Conservation (phyloP, 2,329 filamentous ascomycete genomes). For the Pseudocercospora pini-densiflorae region DNA sequence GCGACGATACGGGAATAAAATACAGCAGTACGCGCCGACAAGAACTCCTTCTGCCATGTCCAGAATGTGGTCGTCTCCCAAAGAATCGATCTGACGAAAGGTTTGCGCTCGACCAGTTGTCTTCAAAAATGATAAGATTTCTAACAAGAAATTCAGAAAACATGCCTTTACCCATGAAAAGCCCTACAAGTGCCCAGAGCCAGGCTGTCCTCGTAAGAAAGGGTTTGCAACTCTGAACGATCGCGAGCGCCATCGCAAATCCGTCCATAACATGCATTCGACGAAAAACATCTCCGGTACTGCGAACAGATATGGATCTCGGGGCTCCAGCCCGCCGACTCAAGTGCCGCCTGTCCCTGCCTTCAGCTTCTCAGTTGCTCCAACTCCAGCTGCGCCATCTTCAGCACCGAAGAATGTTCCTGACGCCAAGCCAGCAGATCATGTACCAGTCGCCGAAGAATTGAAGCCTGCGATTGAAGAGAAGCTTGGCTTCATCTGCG, state of each 20-base stretch:
- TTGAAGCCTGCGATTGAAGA: constrained; percentile 20
- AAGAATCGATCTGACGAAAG: no score
- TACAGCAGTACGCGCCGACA: no score
- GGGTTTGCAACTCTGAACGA: constrained; percentile 85
- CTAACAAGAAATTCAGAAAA: constrained; percentile 61
- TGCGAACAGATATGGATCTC: constrained; percentile 51
- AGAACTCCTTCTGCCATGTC: no score
- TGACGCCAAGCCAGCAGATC: constrained; percentile 20
- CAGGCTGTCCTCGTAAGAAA: constrained; percentile 58
- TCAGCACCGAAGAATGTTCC: constrained; percentile 35
- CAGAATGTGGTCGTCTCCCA: no score
- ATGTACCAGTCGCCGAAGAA: constrained; percentile 8
- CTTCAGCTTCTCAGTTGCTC: constrained; percentile 47
- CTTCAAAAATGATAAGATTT: no score
- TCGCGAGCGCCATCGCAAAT: constrained; percentile 75
- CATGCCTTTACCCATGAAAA: constrained; percentile 73
- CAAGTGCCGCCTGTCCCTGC: constrained; percentile 60
- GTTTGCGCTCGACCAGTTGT: no score
- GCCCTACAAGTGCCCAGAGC: constrained; percentile 64
- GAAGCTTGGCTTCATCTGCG: constrained; percentile 56
- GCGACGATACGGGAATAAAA: no score
- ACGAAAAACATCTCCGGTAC: no score
- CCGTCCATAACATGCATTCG: constrained; percentile 68
- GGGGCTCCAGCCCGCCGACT: constrained; percentile 57
- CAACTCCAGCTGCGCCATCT: constrained; percentile 28